A percentile compares a stretch with the other conserved stretches of the same genome.
phyloP scores from a whole-genome alignment of 805 yeast species.

The Teunomyces lycoperdinae region DNA sequence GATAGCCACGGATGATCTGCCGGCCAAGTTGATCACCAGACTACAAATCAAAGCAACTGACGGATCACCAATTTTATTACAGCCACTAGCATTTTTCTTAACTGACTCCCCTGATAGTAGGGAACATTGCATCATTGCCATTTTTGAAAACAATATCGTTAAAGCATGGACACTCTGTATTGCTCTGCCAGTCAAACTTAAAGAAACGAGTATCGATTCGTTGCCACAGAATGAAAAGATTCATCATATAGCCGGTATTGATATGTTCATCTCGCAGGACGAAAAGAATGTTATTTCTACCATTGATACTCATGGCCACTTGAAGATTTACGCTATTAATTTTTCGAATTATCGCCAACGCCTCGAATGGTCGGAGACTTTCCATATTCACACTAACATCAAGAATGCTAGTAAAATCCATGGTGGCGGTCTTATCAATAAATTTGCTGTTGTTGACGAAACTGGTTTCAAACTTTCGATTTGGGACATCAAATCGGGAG shows the following conservation, averaged over 20 bases:
- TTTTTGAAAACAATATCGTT: conserved; percentile 38
- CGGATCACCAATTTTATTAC: background rate
- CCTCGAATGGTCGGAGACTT: conserved; percentile 51
- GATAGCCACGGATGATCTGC: conserved; percentile 24
- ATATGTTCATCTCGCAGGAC: conserved; percentile 28
- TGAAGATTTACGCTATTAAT: conserved; percentile 18
- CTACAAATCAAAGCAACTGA: conserved; percentile 12
- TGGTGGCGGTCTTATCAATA: conserved; percentile 69
- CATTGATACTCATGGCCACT: conserved; percentile 43
- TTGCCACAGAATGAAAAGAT: conserved; percentile 39
- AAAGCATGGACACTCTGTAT: conserved; percentile 42
- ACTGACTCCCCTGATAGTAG: conserved; percentile 6
- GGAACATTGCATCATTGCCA: conserved; percentile 21
- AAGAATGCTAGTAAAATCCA: conserved; percentile 50
- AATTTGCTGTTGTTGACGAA: conserved; percentile 70
- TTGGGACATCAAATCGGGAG: conserved; percentile 75
- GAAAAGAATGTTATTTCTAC: conserved; percentile 47
- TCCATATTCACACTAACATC: conserved; percentile 55
- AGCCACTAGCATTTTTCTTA: conserved; percentile 25
- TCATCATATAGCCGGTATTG: conserved; percentile 54
- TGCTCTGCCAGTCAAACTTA: conserved; percentile 14
- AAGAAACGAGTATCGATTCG: conserved; percentile 31
- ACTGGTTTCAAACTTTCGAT: conserved; percentile 52
- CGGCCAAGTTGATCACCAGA: conserved; percentile 23
- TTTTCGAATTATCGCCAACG: conserved; percentile 25